These are phyloP conservation scores for Mucor velutinosus DNA, from an alignment of 371 early-diverging fungal genomes.

Conservation along the genomic window DNA sequence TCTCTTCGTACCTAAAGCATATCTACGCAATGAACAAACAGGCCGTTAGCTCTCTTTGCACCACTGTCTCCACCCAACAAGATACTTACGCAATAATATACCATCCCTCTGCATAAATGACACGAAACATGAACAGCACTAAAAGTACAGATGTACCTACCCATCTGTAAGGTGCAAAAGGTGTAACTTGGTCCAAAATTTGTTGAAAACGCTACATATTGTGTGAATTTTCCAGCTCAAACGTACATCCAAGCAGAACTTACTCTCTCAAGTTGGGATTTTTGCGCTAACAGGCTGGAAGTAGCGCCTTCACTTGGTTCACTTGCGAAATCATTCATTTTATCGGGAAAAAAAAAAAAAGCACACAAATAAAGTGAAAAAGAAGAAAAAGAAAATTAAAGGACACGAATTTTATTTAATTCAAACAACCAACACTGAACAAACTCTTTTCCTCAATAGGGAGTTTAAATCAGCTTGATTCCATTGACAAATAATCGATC, in stretches of 20 bases:
- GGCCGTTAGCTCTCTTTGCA: not conserved
- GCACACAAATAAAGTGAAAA: slow-evolving; percentile 2
- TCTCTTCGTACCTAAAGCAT: slow-evolving; percentile 51
- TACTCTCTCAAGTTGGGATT: slow-evolving; percentile 46
- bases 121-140: slow-evolving; percentile 78
- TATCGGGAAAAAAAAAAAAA: not conserved
- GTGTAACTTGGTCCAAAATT: slow-evolving; percentile 70
- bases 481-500: not conserved
- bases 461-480: slow-evolving; percentile 1
- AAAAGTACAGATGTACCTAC: slow-evolving; percentile 61
- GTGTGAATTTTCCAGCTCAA: not conserved
- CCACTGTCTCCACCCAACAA: not conserved
- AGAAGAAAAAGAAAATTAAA: not conserved
- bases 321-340: slow-evolving; percentile 31
- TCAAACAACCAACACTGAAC: not conserved
- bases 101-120: slow-evolving; percentile 87
- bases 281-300: slow-evolving; percentile 44
- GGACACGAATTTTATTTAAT: not conserved
- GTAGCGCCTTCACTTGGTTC: slow-evolving; percentile 30
- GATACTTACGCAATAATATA: slow-evolving; percentile 84
- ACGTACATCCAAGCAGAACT: not conserved
- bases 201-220: slow-evolving; percentile 19
- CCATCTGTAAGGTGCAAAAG: slow-evolving; percentile 80
- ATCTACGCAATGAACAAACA: slow-evolving; percentile 25
- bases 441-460: not conserved